Base-by-base conservation (phyloP, 1,284 basidiomycete genomes). In the Somion occarium region DNA sequence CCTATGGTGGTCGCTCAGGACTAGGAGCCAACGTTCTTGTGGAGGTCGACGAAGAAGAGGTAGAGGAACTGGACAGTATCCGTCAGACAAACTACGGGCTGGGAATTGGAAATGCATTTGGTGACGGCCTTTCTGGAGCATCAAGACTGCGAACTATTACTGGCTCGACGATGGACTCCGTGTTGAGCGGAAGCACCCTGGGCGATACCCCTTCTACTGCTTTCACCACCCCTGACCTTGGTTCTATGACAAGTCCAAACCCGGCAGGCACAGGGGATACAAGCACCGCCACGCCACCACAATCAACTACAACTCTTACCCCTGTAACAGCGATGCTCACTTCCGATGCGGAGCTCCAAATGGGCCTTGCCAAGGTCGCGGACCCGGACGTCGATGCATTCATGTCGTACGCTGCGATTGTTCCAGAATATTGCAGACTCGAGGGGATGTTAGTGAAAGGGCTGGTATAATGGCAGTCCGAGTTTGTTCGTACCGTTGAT, bases 351-450 rank as follows among this genome's bases (percentile, higher is more conserved):
- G 88, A 90, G 68, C 73, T 79, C 23, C 85, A 89, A 66, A 71
- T 87, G 38, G 88, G 88, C 5, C 67, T 90, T 43, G 83, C 79
- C 39, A 90, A 89, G 67, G 85, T 91, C 5, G 88, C 89, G 0
- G 89, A 91, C 56, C 79, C 87, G 19, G 89, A 91, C 62, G 70
- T 82, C 49, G 89, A 91, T 66, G 82, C 88, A 54, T 91, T 89
- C 69, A 79, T 88, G 79, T 79, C 83, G 1, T 91, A 91, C 65
- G 88, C 88, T 11, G 79, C 85, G 30, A 85, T 91, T 61, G 85
- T 91, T n/a, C 85, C 88, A 13, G 88, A 91, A 69, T 91, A 80
- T 64, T 83, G 79, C 67, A 71, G 88, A 44, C 68, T 91, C 57
- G 88, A 91, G 67, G 76, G 79, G 11, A 80, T 91, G 78, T 66